Conservation (phyloP, 768 basidiomycete species). For the Roridomyces roridus region DNA sequence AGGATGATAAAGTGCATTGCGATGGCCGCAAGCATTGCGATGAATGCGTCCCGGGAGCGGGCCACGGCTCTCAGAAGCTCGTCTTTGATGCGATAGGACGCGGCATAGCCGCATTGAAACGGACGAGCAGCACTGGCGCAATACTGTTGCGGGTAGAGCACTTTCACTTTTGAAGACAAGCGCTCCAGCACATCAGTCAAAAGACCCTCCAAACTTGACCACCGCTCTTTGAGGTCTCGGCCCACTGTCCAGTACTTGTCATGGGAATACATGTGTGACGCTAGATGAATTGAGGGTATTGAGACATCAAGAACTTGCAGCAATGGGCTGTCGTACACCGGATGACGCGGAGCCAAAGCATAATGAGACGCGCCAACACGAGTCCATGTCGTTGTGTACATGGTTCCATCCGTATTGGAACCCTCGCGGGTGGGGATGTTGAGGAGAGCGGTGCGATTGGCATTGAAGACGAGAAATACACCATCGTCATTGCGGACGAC, state of each 20-base stretch:
- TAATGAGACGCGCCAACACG: not conserved
- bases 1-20: not conserved
- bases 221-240: not conserved
- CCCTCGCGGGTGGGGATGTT: not conserved
- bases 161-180: not conserved
- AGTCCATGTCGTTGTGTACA: not conserved
- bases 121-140: not conserved
- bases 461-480: conserved; percentile 1
- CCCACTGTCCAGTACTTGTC: not conserved
- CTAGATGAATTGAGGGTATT: not conserved
- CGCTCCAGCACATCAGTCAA: not conserved
- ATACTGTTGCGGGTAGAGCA: not conserved
- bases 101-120: not conserved
- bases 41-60: not conserved
- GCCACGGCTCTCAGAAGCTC: not conserved
- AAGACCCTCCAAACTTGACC: not conserved
- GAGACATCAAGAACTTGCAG: not conserved
- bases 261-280: too few relatives aligned
- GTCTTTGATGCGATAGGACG: not conserved
- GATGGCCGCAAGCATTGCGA: not conserved
- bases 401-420: not conserved
- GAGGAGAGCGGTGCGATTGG: not conserved
- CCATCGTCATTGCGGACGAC: not conserved
- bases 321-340: not conserved
- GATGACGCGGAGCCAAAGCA: not conserved